Base-by-base conservation (phyloP, 2,329 filamentous ascomycete species). In the Gyromitra esculenta region DNA sequence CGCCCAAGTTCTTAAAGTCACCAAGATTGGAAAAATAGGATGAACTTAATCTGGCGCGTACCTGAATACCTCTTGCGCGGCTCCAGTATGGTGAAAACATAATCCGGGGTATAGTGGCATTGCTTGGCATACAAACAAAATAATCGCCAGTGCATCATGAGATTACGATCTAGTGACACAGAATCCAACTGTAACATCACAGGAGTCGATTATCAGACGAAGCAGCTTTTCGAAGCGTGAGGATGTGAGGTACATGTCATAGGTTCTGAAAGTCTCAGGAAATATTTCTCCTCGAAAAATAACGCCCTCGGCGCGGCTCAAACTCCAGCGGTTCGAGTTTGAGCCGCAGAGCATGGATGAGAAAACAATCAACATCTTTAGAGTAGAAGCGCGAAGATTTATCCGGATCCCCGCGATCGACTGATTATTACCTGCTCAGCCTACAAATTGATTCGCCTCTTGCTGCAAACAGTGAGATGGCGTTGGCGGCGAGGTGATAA, bases 161-260 rank as follows among this genome's bases (percentile, higher is more conserved):
- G 65, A 64, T 64, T 75, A 41, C 72, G 25, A 69, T 57, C 37
- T 37, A 43, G 64, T 69, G 45, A 39, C 56, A 74, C 71, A 69
- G 57, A 69, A 54, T 8, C 72, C 45, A 74, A 74, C 72, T 56
- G 18, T 60, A 69, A 67, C 70, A 73, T 73, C 59, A 72, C 52
- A 48, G 31, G 43, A 68, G 52, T 31, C 18, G 21, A 48, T 37
- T 50, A 63, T 63, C 50, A 59, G 50, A 64, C 8, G 52, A 45
- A 52, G 39, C 13, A 13, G 54, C 11, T 2, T 25, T 45, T 39
- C 18, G n/a, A 70, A 50, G 45, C 21, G 56, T 8, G 15, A 18
- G 43, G 63, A 13, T 50, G 50, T 41, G 56, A 45, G 48, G 37
- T 21, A 45, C 43, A 48, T 64, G 31, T 48, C 35, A n/a, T 54